phyloP scores from a whole-genome alignment of 495 filamentous ascomycete genomes.

The Penicillium diatomitis region DNA sequence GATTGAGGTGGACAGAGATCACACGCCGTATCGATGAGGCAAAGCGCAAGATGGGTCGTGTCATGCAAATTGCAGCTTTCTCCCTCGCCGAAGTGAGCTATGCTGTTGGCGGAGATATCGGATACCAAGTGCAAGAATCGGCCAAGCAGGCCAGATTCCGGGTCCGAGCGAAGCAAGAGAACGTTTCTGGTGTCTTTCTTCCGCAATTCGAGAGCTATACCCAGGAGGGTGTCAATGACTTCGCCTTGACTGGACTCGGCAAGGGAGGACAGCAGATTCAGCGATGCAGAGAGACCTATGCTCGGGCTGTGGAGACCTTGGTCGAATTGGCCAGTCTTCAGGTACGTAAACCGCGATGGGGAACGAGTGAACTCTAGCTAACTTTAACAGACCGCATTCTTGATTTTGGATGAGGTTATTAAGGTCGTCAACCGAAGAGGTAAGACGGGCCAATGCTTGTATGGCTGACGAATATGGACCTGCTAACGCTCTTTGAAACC shows the following conservation, averaged over 20 bases:
- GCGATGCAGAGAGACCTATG: constrained; percentile 90
- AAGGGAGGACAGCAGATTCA: constrained; percentile 98
- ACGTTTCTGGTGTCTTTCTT: constrained; percentile 91
- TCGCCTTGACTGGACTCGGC: constrained; percentile 88
- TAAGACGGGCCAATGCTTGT: constrained; percentile 22
- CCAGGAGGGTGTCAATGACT: constrained; percentile 83
- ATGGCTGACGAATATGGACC: neutral
- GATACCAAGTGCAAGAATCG: constrained; percentile 94
- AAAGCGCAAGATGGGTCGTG: constrained; percentile 98
- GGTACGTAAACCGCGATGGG: constrained; percentile 26
- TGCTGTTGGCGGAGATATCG: constrained; percentile 90
- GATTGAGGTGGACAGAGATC: constrained; percentile 57
- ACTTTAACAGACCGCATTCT: constrained; percentile 70
- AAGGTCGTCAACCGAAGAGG: constrained; percentile 97
- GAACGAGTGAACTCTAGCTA: neutral
- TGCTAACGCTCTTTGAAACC: constrained; percentile 1
- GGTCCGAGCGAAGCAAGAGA: constrained; percentile 90
- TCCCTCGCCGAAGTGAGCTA: constrained; percentile 97
- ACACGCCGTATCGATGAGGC: constrained; percentile 96
- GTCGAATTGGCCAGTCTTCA: constrained; percentile 94
- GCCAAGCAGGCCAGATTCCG: constrained; percentile 88
- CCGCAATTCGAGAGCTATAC: constrained; percentile 85
- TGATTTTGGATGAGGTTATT: constrained; percentile 97
- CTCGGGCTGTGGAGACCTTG: constrained; percentile 91
- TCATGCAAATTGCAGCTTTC: constrained; percentile 98